phyloP scores from a whole-genome alignment of 192 early-diverging fungal species.

The Coemansia sp. region DNA sequence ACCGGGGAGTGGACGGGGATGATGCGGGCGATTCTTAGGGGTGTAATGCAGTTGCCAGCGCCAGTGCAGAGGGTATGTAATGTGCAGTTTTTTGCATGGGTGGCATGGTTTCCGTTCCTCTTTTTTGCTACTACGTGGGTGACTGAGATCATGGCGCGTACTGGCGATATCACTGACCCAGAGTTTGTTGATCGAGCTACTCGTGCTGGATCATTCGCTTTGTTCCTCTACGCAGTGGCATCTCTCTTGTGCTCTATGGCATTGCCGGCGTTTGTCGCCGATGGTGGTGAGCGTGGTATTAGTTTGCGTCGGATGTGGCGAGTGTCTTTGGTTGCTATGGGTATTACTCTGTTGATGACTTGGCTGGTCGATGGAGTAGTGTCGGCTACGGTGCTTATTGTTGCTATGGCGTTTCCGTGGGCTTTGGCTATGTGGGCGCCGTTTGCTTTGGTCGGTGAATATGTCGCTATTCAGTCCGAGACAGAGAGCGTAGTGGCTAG shows the following conservation, averaged over 20 bases:
- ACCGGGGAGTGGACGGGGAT: slow-evolving; percentile 30
- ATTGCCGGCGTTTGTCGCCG: slow-evolving; percentile 37
- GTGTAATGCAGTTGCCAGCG: slow-evolving; percentile 60
- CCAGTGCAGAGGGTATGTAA: slow-evolving; percentile 84
- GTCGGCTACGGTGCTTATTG: slow-evolving; percentile 69
- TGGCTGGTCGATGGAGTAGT: slow-evolving; percentile 62
- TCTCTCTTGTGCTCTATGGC: slow-evolving; percentile 61
- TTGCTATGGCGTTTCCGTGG: slow-evolving; percentile 83
- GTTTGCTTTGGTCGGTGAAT: slow-evolving; percentile 85
- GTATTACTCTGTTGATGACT: slow-evolving; percentile 65
- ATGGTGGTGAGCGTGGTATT: slow-evolving; percentile 5
- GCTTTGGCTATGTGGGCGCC: slow-evolving; percentile 89
- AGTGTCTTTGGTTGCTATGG: slow-evolving; percentile 68
- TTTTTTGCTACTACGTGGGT: slow-evolving; percentile 78
- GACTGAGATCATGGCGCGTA: slow-evolving; percentile 42
- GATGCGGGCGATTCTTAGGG: slow-evolving; percentile 26
- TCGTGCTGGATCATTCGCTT: slow-evolving; percentile 83
- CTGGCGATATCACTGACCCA: slow-evolving; percentile 27
- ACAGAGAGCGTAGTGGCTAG: background rate
- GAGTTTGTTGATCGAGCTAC: slow-evolving; percentile 64
- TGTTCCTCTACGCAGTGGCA: slow-evolving; percentile 79
- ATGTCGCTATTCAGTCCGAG: slow-evolving; percentile 35
- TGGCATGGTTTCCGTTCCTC: slow-evolving; percentile 98
- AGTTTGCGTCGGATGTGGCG: slow-evolving; percentile 68
- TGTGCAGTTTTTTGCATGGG: slow-evolving; percentile 95